Evolutionary conservation across 345 rosid species (phyloP).

Genomic region (Eucalyptus regnans): DNA sequence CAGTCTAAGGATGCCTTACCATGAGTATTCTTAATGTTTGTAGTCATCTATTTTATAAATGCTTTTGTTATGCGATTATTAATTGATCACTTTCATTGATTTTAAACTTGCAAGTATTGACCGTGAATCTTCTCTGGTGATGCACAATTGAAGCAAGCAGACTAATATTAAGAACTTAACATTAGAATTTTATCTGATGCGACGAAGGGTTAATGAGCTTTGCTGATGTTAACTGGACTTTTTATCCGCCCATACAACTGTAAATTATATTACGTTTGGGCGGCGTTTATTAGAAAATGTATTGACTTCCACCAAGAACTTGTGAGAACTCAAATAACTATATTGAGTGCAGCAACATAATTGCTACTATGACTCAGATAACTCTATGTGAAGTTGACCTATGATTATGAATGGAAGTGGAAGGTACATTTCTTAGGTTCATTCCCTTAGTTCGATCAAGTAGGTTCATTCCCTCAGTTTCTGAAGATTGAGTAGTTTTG

Average conservation of each 20-base stretch:
- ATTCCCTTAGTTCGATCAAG: too few relatives aligned
- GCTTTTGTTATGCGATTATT: neutral
- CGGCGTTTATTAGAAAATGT: neutral
- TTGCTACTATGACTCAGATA: neutral
- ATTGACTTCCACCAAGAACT: too few relatives aligned
- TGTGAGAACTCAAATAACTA: neutral
- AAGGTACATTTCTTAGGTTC: too few relatives aligned
- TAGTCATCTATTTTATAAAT: neutral
- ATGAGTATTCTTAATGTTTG: neutral
- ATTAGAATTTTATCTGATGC: neutral
- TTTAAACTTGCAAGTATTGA: neutral
- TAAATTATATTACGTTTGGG: neutral
- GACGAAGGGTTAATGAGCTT: neutral
- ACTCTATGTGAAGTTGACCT: too few relatives aligned
- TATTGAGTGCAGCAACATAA: fast-evolving
- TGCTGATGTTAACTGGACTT: neutral
- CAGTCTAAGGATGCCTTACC: neutral
- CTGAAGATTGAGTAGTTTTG: fast-evolving
- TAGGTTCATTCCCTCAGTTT: fast-evolving
- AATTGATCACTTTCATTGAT: neutral
- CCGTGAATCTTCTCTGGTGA: neutral
- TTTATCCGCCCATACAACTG: neutral
- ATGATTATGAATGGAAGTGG: neutral
- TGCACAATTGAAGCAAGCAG: neutral
- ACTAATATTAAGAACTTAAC: neutral